A percentile compares a stretch with the other conserved stretches of the same genome.
These are phyloP conservation scores for Helenozyma baotianmanensis DNA, from an alignment of 805 yeast species.

Conservation along the genomic window DNA sequence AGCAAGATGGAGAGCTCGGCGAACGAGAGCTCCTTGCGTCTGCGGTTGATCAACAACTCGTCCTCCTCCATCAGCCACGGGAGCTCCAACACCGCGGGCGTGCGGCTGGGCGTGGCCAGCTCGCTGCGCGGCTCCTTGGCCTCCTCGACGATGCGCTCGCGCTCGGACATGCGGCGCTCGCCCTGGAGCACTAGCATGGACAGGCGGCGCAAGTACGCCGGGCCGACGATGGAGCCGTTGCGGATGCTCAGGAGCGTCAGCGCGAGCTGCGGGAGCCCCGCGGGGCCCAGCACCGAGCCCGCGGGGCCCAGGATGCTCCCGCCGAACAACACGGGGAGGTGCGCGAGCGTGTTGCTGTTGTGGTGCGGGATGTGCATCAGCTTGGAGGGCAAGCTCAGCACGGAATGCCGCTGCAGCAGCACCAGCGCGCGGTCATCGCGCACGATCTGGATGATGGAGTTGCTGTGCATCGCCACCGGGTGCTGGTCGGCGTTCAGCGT, in stretches of 20 bases:
- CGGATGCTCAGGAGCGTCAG: slow-evolving; percentile 35
- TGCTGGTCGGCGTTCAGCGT: slow-evolving; percentile 11
- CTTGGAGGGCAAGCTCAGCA: slow-evolving; percentile 40
- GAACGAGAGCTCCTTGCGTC: slow-evolving; percentile 56
- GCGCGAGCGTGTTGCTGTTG: slow-evolving; percentile 38
- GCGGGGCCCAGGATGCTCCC: slow-evolving; percentile 40
- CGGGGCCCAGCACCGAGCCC: slow-evolving; percentile 32
- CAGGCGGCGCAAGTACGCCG: slow-evolving; percentile 15
- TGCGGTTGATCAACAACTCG: slow-evolving; percentile 51
- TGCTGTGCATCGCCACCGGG: slow-evolving; percentile 24
- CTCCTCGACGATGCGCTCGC: slow-evolving; percentile 3
- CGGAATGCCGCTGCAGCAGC: slow-evolving; percentile 33
- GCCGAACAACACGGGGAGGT: slow-evolving; percentile 41
- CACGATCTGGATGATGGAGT: slow-evolving; percentile 38
- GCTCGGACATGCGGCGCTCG: slow-evolving; percentile 10
- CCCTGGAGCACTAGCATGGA: slow-evolving; percentile 12
- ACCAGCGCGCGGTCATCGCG: slow-evolving; percentile 37
- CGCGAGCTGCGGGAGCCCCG: slow-evolving; percentile 30
- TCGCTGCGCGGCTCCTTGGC: slow-evolving; percentile 3
- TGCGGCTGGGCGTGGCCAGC: slow-evolving; percentile 2
- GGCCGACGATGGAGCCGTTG: slow-evolving; percentile 35
- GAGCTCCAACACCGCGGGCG: slow-evolving; percentile 19
- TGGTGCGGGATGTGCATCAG: slow-evolving; percentile 46
- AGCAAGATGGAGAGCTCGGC: slow-evolving; percentile 71
- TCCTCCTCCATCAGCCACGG: slow-evolving; percentile 70